Base-by-base conservation (phyloP, 225 moss, liverwort and hornwort species). In the Thuidium tamariscinum region DNA sequence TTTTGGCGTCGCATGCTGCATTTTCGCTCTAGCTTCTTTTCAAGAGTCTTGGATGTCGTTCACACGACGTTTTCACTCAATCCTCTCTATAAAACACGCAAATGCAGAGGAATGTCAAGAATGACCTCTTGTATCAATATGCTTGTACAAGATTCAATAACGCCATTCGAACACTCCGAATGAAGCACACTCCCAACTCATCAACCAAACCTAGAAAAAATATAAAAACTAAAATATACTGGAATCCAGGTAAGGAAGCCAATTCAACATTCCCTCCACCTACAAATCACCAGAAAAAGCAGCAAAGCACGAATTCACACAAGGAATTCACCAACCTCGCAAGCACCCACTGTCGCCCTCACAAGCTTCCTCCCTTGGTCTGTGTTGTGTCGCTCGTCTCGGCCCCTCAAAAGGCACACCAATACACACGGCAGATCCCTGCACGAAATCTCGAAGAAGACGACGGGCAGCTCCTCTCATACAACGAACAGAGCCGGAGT, bases 1-100 rank as follows among this genome's bases (percentile, higher is more conserved):
- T 79, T 88, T 93, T 72, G 84, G 89, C 57, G 89, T 84, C 46
- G 82, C 93, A 74, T 88, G 91, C 91, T 95, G 94, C 95, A 96
- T 95, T 86, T 90, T 94, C 77, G 30, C 74, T 83, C 60, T 11
- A 86, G 25, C 69, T 85, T 32, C 78, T 88, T 65, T 79, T 62
- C 48, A 77, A 62, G 52, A 65, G 10, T n/a, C 68, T 32, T 57
- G 54, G 36, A 78, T 79, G 78, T 44, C 75, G 36, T 29, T 82
- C 52, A 82, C 22, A 46, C n/a, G 48, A 81, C 36, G 66, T 12
- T 52, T 27, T 51, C 81, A 51, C 18, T 52, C 66, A 52, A 81
- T 81, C 37, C 27, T 65, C 27, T 66, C 36, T 32, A 37, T 11
- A 67, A 67, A 34, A 36, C 26, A 49, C 25, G 63, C 79, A 23